phyloP scores from a whole-genome alignment of 2,329 filamentous ascomycete species.

The Orbilia oligospora region DNA sequence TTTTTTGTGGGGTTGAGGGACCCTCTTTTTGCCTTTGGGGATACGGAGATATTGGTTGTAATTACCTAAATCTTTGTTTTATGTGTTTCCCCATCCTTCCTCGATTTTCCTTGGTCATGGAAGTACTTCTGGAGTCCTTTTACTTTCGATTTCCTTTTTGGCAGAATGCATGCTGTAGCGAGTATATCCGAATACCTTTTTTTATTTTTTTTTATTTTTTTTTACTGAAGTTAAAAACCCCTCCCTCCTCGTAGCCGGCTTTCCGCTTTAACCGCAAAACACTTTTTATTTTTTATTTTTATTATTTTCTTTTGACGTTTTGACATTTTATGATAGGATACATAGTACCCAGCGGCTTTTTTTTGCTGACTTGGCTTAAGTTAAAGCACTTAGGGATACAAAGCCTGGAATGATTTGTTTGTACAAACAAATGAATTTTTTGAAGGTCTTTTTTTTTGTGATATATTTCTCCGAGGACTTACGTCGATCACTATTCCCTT shows the following conservation, averaged over 20 bases:
- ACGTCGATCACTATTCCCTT: slow-evolving; percentile 4
- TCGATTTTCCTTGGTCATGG: not conserved
- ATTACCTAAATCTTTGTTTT: not conserved
- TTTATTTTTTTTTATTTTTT: too few species aligned
- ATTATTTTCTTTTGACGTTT: too few species aligned
- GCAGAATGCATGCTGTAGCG: not conserved
- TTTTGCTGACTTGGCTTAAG: not conserved
- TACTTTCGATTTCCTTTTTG: not conserved
- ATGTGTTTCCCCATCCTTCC: not conserved
- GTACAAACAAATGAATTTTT: slow-evolving; percentile 9
- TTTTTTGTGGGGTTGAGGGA: not conserved
- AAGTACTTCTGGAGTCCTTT: not conserved
- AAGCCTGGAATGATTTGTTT: not conserved
- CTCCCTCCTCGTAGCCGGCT: not conserved
- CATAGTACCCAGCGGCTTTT: not conserved
- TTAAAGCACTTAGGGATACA: not conserved
- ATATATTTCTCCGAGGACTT: not conserved
- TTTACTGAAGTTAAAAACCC: not conserved
- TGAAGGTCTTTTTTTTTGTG: not conserved
- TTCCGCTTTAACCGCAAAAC: slow-evolving; percentile 10
- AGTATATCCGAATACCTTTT: slow-evolving; percentile 16
- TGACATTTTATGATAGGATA: too few species aligned
- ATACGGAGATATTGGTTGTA: not conserved
- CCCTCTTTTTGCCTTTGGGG: not conserved
- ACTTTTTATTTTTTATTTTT: not conserved